Evolutionary conservation across 805 yeast genomes (phyloP).

Genomic region (Zygoascus tannicola): DNA sequence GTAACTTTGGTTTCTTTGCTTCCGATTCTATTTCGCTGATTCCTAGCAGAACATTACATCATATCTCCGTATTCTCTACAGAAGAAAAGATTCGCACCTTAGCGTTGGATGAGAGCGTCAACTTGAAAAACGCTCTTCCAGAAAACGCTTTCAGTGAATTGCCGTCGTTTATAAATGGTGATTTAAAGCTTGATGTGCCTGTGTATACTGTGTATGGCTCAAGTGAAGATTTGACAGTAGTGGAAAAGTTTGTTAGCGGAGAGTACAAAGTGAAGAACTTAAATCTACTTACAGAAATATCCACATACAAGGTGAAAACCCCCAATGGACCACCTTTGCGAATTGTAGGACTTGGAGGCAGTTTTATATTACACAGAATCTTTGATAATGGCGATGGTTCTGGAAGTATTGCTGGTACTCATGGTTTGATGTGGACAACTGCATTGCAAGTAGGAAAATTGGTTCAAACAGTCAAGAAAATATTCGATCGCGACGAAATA

Average conservation of each 20-base stretch:
- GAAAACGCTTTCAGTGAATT: slow-evolving; percentile 46
- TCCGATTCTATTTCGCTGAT: slow-evolving; percentile 43
- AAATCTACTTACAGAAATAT: slow-evolving; percentile 50
- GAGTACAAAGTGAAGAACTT: slow-evolving; percentile 47
- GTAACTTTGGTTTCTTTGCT: slow-evolving; percentile 75
- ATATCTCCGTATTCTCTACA: slow-evolving; percentile 59
- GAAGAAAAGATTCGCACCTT: slow-evolving; percentile 38
- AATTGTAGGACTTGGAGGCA: slow-evolving; percentile 65
- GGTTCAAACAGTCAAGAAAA: slow-evolving; percentile 37
- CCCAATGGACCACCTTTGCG: slow-evolving; percentile 39
- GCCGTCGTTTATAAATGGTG: slow-evolving; percentile 39
- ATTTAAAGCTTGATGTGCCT: slow-evolving; percentile 40
- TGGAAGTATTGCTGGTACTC: slow-evolving; percentile 43
- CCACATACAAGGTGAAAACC: slow-evolving; percentile 36
- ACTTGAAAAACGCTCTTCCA: slow-evolving; percentile 35
- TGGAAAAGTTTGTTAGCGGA: slow-evolving; percentile 52
- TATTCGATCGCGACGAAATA: slow-evolving; percentile 38
- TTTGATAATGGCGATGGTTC: slow-evolving; percentile 54
- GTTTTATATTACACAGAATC: slow-evolving; percentile 53
- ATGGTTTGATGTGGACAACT: slow-evolving; percentile 70
- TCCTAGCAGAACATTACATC: slow-evolving; percentile 41
- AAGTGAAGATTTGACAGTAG: slow-evolving; percentile 60
- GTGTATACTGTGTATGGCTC: slow-evolving; percentile 74
- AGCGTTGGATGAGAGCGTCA: slow-evolving; percentile 43
- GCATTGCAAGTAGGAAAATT: slow-evolving; percentile 62